phyloP scores from a whole-genome alignment of 192 early-diverging fungal species.

The Phlyctochytrium bullatum region DNA sequence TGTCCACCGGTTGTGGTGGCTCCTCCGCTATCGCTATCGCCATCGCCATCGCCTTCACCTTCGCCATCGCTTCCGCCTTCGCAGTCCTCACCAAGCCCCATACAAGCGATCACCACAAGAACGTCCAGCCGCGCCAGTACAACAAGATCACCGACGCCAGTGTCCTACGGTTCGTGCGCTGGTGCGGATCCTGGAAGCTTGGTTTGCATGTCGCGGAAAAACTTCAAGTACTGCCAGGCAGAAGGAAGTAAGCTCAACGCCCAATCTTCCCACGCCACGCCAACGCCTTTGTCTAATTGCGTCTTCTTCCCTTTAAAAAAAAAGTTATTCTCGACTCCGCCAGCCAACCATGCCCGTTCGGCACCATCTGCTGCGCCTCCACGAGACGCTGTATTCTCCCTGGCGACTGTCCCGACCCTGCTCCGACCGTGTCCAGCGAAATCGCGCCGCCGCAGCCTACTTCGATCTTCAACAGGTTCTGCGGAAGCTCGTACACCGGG shows the following conservation, averaged over 20 bases:
- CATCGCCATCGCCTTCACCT: background rate
- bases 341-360: background rate
- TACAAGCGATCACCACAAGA: background rate
- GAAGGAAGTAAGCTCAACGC: too few species aligned
- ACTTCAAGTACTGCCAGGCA: background rate
- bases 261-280: too few species aligned
- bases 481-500: too few species aligned
- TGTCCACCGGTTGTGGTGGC: background rate
- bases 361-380: slow-evolving; percentile 17
- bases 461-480: too few species aligned
- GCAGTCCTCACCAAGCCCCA: background rate
- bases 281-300: too few species aligned
- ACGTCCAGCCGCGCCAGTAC: background rate
- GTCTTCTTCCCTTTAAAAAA: too few species aligned
- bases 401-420: too few species aligned
- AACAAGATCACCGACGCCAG: too few species aligned
- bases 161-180: too few species aligned
- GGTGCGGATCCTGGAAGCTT: background rate
- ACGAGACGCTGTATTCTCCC: background rate
- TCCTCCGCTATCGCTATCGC: background rate
- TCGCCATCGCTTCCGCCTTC: background rate
- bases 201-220: background rate
- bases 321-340: too few species aligned
- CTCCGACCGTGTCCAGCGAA: too few species aligned
- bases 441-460: too few species aligned